Conservation (phyloP, 2,329 filamentous ascomycete species). For the Plectosphaerella plurivora region DNA sequence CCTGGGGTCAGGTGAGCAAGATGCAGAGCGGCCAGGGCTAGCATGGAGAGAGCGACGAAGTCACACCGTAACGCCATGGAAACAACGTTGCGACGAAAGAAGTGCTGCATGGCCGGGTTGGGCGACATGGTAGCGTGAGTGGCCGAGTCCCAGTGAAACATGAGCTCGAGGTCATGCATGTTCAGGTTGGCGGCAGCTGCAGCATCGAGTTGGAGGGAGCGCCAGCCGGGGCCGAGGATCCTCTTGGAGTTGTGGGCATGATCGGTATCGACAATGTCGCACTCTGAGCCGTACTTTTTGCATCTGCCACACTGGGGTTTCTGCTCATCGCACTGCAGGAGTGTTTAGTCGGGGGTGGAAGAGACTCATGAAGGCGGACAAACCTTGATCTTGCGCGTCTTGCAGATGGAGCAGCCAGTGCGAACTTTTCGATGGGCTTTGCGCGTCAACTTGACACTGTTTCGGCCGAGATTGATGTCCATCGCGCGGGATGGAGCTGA, state of each 20-base stretch:
- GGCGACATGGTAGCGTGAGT: not conserved
- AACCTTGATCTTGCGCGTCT: constrained; percentile 1
- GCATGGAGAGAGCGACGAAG: not conserved
- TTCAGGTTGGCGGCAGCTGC: not conserved
- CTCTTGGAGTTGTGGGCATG: not conserved
- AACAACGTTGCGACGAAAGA: not conserved
- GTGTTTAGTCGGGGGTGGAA: not conserved
- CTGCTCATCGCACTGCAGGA: not conserved
- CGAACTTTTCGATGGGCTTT: constrained; percentile 1
- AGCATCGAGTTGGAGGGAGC: not conserved
- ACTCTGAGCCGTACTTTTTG: not conserved
- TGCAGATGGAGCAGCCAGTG: not conserved
- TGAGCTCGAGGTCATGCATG: constrained; percentile 1
- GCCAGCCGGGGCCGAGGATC: not conserved
- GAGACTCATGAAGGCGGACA: not conserved
- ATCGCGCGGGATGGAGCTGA: not conserved
- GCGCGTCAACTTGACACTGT: not conserved
- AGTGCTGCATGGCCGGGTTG: constrained; percentile 1
- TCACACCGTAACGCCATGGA: not conserved
- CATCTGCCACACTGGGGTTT: constrained; percentile 1
- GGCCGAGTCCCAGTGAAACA: not conserved
- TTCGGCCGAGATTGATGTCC: not conserved
- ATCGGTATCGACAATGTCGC: not conserved
- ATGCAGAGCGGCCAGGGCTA: not conserved
- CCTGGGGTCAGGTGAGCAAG: not conserved